Percentiles rank a stretch among this genome's conserved stretches.
phyloP scores from a whole-genome alignment of 306 rosid species.

The Carpinus viminea region DNA sequence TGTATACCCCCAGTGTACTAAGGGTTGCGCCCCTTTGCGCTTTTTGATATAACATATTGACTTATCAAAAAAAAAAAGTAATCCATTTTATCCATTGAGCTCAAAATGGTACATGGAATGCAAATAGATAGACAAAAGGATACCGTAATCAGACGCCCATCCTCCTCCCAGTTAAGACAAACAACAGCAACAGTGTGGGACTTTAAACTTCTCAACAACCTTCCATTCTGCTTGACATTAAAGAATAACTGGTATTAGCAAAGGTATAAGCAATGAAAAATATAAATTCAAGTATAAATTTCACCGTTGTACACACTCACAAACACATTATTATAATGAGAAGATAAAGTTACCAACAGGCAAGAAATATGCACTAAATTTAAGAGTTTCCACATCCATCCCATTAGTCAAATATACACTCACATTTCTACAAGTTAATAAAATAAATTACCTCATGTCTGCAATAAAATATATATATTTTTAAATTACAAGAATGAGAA shows the following conservation, averaged over 20 bases:
- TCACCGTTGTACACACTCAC: not conserved
- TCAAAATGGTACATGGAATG: constrained; percentile 19
- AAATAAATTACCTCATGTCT: not conserved
- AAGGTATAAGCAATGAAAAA: constrained; percentile 17
- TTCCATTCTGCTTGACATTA: constrained; percentile 68
- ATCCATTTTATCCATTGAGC: constrained; percentile 14
- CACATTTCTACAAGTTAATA: not conserved
- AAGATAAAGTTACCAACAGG: not conserved
- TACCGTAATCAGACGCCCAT: constrained; percentile 57
- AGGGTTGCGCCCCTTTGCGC: too few relatives aligned
- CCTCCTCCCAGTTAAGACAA: constrained; percentile 94
- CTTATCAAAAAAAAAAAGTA: too few relatives aligned
- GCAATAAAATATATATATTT: too few relatives aligned
- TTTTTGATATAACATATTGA: too few relatives aligned
- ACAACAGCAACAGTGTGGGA: constrained; percentile 69
- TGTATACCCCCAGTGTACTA: too few relatives aligned
- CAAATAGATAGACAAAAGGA: constrained; percentile 29
- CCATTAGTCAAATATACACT: not conserved
- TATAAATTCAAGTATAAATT: constrained; percentile 24
- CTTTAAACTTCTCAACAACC: constrained; percentile 77
- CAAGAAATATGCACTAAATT: not conserved
- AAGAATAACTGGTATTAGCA: constrained; percentile 25
- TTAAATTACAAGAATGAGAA: not conserved
- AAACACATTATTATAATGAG: constrained; percentile 5
- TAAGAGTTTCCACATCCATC: not conserved